Conservation (phyloP, 352 stramenopile genomes). For the Albugo candida region DNA sequence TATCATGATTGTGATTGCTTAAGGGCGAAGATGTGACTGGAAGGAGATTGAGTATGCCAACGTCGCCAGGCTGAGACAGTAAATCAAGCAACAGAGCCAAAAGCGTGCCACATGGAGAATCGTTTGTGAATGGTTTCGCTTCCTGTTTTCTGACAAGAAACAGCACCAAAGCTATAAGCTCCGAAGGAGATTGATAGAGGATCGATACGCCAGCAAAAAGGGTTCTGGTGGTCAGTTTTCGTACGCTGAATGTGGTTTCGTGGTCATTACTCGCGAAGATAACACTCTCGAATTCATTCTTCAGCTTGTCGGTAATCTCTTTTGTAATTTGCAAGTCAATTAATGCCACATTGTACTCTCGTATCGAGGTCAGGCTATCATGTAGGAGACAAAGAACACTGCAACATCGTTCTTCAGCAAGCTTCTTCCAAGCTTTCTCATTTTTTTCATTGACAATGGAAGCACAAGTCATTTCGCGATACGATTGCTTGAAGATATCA, state of each 20-base stretch:
- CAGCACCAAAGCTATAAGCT: slow-evolving; percentile 51
- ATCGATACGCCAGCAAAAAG: slow-evolving; percentile 40
- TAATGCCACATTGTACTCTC: slow-evolving; percentile 6
- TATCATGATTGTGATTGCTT: too few species aligned
- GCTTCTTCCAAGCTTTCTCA: too few species aligned
- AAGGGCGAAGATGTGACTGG: slow-evolving; percentile 2
- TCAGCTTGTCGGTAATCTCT: slow-evolving; percentile 17
- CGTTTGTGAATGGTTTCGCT: slow-evolving; percentile 9
- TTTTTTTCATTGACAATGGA: too few species aligned
- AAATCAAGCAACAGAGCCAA: slow-evolving; percentile 29
- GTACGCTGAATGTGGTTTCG: slow-evolving; percentile 11
- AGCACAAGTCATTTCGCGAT: not conserved
- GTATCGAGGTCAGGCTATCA: too few species aligned
- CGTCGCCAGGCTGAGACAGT: slow-evolving; percentile 28
- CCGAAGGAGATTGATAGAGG: slow-evolving; percentile 33
- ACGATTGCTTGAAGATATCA: slow-evolving; percentile 16
- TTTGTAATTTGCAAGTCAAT: slow-evolving; percentile 18
- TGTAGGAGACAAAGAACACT: too few species aligned
- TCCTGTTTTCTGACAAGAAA: slow-evolving; percentile 29
- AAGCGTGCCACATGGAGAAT: slow-evolving; percentile 29
- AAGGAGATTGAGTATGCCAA: slow-evolving; percentile 55
- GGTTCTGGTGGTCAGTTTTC: slow-evolving; percentile 35
- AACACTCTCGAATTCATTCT: slow-evolving; percentile 26
- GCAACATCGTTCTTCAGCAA: too few species aligned
- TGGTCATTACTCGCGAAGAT: too few species aligned